Evolutionary conservation across 148 eudicot genomes (phyloP), one percentile per base, ranked within the genome.

Genomic region (Chenopodium quinoa): DNA sequence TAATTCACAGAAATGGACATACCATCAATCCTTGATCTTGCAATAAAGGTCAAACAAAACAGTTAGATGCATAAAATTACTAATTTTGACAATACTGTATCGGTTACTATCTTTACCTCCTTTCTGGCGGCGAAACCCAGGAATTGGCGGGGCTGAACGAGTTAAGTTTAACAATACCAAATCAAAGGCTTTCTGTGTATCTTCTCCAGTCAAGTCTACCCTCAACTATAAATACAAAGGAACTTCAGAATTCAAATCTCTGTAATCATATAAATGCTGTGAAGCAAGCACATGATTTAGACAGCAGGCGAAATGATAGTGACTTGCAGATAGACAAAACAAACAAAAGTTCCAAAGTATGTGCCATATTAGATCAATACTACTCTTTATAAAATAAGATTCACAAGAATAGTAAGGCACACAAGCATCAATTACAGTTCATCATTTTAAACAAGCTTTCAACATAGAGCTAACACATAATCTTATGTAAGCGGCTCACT

Each of bases 61-160:
- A 70, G 34, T 34, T 54, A 9, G 40, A 60, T 48, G 25, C 22
- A 40, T 32, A 69, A 16, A 23, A 50, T 40, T 32, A 40, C 79
- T 64, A 65, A 67, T 2, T 27, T 65, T 77, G 19, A 47, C 65
- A 58, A 58, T 32, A 19, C 27, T 66, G 52, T 64, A 77, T 62
- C 75, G 54, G 12, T 50, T 73, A 54, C 75, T 82, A 37, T 29
- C 56, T 76, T 88, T 90, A 91, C 98, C 98, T 89, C 97, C 97
- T 89, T 92, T 94, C 77, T 90, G 89, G 80, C 89, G 80, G 65
- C 93, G 93, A 81, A 94, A 89, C 32, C 98, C 98, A 67, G 97
- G 98, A 80, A 91, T 83, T 27, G 91, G 89, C 62, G 98, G 98
- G 64, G 98, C 97, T 74, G 95, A 79, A 75, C 86, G 89, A 83